Evolutionary conservation across 1,284 basidiomycete species (phyloP), one percentile per base, ranked within the genome.

Genomic region (Golubevia pallescens): DNA sequence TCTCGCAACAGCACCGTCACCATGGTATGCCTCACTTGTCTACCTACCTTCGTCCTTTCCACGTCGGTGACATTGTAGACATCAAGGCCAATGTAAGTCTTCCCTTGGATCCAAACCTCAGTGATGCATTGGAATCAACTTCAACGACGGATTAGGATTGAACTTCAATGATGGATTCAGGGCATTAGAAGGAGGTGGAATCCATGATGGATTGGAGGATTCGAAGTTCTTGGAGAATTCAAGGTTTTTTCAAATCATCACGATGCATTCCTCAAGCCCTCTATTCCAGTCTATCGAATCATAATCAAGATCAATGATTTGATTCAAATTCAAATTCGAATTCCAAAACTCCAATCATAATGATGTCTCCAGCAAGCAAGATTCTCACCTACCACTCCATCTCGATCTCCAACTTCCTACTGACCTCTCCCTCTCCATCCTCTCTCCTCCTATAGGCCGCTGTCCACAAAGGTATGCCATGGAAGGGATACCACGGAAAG

Each of bases 381-480:
- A n/a, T n/a, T n/a, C n/a, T n/a, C n/a, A n/a, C n/a, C n/a, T n/a
- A n/a, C n/a, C n/a, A n/a, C n/a, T n/a, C n/a, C 28, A 28, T 28
- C 28, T 28, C 28, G 28, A 28, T 28, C 28, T 28, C 28, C 28
- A 28, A 28, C 28, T 28, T 28, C 28, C 28, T 28, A 28, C 28
- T 28, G 28, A 28, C 42, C 42, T 13, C 42, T 16, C 42, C 16
- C 42, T 16, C 42, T 48, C 42, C 42, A 10, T 10, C 16, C 42
- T 13, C 42, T 13, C 42, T 16, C 16, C 42, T 48, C 16, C 42
- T 13, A 48, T 16, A 48, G 42, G 42, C 81, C 53, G 79, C 79
- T 51, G 79, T 81, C 75, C 82, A 84, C 75, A 84, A 84, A 80
- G 82, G 82, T 63, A 85, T 85, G 82, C 82, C 81, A 58, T 81